Percentiles rank a stretch among this genome's conserved stretches.
phyloP scores from a whole-genome alignment of 192 early-diverging fungal species.

The Funneliformis mosseae region DNA sequence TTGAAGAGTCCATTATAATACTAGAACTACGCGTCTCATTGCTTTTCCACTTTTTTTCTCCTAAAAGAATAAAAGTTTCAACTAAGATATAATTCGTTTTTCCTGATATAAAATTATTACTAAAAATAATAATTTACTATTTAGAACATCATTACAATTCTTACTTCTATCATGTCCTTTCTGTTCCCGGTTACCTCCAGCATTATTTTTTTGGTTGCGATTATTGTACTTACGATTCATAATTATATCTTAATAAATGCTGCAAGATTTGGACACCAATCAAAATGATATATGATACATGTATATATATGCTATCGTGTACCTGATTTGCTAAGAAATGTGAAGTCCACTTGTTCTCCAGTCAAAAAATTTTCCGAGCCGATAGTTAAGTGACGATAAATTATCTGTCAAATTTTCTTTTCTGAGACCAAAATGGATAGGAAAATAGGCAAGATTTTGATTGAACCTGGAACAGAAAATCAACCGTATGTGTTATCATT shows the following conservation, averaged over 20 bases:
- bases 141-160: no score
- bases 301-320: background rate
- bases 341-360: background rate
- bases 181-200: no score
- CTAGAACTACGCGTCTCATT: background rate
- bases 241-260: background rate
- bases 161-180: background rate
- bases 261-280: background rate
- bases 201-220: background rate
- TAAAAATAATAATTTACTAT: no score
- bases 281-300: background rate
- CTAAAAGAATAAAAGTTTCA: background rate
- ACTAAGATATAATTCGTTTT: background rate
- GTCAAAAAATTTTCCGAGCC: background rate
- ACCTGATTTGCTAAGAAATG: background rate
- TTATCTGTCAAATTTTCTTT: background rate
- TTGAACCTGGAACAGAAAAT: background rate
- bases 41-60: background rate
- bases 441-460: background rate
- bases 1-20: background rate
- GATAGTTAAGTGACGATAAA: background rate
- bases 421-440: background rate
- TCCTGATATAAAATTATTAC: background rate
- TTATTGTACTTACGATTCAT: background rate
- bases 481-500: background rate